phyloP scores from a whole-genome alignment of 2,329 filamentous ascomycete genomes.

The Fusarium caatingaense region DNA sequence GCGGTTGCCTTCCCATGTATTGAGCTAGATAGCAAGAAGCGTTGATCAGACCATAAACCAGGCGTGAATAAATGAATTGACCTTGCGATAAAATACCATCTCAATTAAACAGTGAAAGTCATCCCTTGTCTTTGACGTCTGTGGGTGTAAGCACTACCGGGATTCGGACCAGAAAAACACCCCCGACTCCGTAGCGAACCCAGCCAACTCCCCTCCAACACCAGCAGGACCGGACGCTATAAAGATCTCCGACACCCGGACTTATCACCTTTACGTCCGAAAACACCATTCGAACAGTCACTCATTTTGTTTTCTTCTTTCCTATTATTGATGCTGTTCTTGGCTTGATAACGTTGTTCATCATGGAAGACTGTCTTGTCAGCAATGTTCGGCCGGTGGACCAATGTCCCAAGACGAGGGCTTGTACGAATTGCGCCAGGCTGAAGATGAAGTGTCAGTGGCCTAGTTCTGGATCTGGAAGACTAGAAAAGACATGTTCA shows the following conservation, averaged over 20 bases:
- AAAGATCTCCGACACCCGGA: conserved; percentile 30
- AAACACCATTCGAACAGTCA: not conserved
- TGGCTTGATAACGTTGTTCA: not conserved
- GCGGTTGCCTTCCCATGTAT: not conserved
- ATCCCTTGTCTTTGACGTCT: not conserved
- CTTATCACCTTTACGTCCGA: conserved; percentile 17
- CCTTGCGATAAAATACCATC: not conserved
- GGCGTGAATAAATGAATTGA: not conserved
- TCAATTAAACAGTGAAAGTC: too few relatives aligned
- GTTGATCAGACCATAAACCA: not conserved
- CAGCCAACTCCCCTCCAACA: not conserved
- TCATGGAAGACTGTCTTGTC: conserved; percentile 42
- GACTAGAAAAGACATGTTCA: conserved; percentile 40
- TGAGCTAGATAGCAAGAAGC: not conserved
- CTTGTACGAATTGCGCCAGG: conserved; percentile 51
- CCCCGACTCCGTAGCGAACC: not conserved
- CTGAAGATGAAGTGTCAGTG: conserved; percentile 54
- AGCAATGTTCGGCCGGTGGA: conserved; percentile 12
- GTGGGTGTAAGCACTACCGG: not conserved
- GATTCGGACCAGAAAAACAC: conserved; percentile 4
- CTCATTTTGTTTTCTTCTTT: not conserved
- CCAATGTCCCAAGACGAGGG: conserved; percentile 44
- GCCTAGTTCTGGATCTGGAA: conserved; percentile 41
- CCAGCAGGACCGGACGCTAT: conserved; percentile 9
- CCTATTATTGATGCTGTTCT: not conserved